Evolutionary conservation across 495 filamentous ascomycete genomes (phyloP), one percentile per base, ranked within the genome.

Genomic region (Penicillium cosmopolitanum): DNA sequence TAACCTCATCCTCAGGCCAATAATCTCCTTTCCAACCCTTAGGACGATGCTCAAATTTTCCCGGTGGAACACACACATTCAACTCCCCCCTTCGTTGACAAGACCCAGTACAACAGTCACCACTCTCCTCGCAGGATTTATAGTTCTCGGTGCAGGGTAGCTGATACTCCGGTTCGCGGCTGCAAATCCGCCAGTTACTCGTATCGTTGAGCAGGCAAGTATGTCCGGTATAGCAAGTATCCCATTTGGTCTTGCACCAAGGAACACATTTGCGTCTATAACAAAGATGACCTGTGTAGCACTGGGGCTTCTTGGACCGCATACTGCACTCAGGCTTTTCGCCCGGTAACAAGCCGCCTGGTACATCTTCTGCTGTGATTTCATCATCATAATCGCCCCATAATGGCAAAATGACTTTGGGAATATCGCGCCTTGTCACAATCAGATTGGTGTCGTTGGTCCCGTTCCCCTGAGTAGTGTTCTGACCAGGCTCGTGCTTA

Each of bases 41-140:
- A 6, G 28, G 28, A 0, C 28, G 5, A 18, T 10, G 42, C 42
- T 44, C 42, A 44, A 44, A 44, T n/a, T 18, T 16, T 16, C 6
- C 42, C 8, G 42, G 42, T 10, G 42, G 42, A 44, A 44, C 42
- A 44, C 42, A 44, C 4, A 44, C 9, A 12, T 16, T 19, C 21
- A n/a, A 16, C 15, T 44, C 8, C 16, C 42, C 42, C 16, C 42
- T 16, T 2, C 16, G n/a, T n/a, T 44, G n/a, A 13, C 42, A 44
- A 8, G 42, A 44, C 42, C 42, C 42, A 44, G 42, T 44, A 10
- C 42, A 44, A 16, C 42, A 44, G 16, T 44, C 42, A 44, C 16
- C 16, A 44, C 19, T 19, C 1, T 19, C n/a, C 42, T 44, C 16
- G 42, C 42, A 44, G 8, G 15, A 0, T 0, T 18, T 44, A 10